Evolutionary conservation across 306 rosid species (phyloP), one percentile per base, ranked within the genome.

Genomic region (Vicia villosa): DNA sequence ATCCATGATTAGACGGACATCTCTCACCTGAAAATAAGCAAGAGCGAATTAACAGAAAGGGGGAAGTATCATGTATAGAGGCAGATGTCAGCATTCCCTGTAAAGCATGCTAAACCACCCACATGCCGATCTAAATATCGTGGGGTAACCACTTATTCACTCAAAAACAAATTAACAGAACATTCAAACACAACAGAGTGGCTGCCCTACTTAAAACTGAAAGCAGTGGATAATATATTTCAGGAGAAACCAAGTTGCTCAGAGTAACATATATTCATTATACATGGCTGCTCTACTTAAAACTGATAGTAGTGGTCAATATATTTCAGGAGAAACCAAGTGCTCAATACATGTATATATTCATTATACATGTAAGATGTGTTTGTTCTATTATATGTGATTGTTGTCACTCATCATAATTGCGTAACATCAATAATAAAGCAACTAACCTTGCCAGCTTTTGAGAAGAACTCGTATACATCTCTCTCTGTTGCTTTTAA

Each of bases 1-100:
- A 86, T 95, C 99, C 99, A 91, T 91, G 82, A 95, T 95, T 82
- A 95, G 84, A 63, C 99, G 94, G 13, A 95, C 99, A 84, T 95
- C 99, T 76, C 99, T 91, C 76, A 95, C 97, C 99, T 95, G 84
- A 80, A 83, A 81, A 59, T 64, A 5, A 22, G 30, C 32, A 52
- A 62, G 43, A 24, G 59, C 46, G 69, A 77, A 66, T 14, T n/a
- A 10, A 49, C 13, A 58, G n/a, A 5, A 28, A 22, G 19, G 45
- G 24, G 30, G 10, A 63, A 66, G 17, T 14, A 45, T 54, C 74
- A 10, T 15, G 22, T 24, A 41, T 38, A 62, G 12, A 74, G 38
- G 47, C 14, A 68, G 30, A 63, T 75, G 22, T 37, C 22, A 36
- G 74, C 49, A 42, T 71, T 50, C 74, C 57, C 58, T 45, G 58